Evolutionary conservation across 176 grass and related monocot genomes (phyloP), one percentile per base, ranked within the genome.

Genomic region (Phyllostachys edulis): DNA sequence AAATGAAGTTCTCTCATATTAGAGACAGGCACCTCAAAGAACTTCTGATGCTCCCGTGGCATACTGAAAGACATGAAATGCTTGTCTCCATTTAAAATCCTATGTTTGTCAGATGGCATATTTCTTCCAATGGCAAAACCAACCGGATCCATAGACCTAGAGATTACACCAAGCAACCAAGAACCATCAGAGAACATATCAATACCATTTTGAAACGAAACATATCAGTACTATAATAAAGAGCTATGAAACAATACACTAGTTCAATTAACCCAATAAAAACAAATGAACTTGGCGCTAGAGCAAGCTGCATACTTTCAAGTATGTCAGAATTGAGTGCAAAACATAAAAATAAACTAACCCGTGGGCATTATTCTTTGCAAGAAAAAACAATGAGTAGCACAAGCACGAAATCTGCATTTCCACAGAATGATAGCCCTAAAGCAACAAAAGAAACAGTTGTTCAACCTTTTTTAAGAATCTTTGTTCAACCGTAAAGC

Each of bases 51-150:
- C 68, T 89, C 89, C 5, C 78, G 72, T 21, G 90, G 84, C 78
- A 83, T 83, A 59, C 77, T 94, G 56, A 37, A 87, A 45, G 76
- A 84, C 66, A 91, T 69, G n/a, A 84, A 47, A 75, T 80, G 85
- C 49, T 81, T 88, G 20, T 90, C 83, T 82, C 96, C 88, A 73
- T 83, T 76, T 27, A 82, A 5, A 66, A 67, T 60, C 69, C 83
- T 93, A 41, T 83, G 71, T 38, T 77, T 71, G 77, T 76, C 75
- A 68, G 69, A 67, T 52, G 73, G 47, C 16, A 41, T 56, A 23
- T 86, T 84, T 92, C 83, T 92, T 83, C 85, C 85, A 77, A 85
- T 86, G 39, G 63, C 17, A 32, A 87, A 78, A 78, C 83, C 63
- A 75, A 44, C 68, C 12, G 86, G 89, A 81, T 94, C 89, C 73